Evolutionary conservation across 2,329 filamentous ascomycete species (phyloP), one percentile per base, ranked within the genome.

Genomic region (Colletotrichum somersetense): DNA sequence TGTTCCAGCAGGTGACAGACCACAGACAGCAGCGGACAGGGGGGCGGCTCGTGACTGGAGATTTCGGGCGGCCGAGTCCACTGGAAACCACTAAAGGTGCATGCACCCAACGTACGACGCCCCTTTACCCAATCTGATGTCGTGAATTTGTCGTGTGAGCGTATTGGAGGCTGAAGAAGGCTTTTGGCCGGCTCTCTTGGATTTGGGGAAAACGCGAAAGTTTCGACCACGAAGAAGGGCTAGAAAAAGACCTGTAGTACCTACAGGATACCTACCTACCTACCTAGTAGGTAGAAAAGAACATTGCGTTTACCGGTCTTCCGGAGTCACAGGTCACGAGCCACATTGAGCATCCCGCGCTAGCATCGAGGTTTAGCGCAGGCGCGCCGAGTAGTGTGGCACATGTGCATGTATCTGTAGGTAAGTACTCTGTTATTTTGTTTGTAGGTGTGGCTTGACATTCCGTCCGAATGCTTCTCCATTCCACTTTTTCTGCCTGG

Each of bases 121-220:
- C 33, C n/a, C 46, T 42, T 58, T 35, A 26, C 55, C 70, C 70
- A 70, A 72, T 72, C 66, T 50, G 11, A 50, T 61, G 46, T 35
- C 61, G 70, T 61, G 66, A 48, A 56, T 70, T 52, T 72, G 70
- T 70, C 70, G 66, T 72, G 61, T 65, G 70, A 72, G 66, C 70
- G 66, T 59, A 20, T 61, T 52, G 66, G 55, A 42, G 66, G 46
- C 55, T 69, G 53, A 61, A 50, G 55, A 61, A 61, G 66, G 66
- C 46, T 64, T 66, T 59, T 65, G 38, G 38, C 40, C 66, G 55
- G 30, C 33, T 44, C 23, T 57, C 20, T 59, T 30, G 23, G 38
- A 23, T 5, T 42, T 44, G 61, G 63, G 62, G 66, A 38, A n/a
- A 55, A 20, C 52, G 40, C 33, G 46, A 44, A 42, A 38, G 42